Base-by-base conservation (phyloP, 371 early-diverging fungal species). In the Umbelopsis sp. region DNA sequence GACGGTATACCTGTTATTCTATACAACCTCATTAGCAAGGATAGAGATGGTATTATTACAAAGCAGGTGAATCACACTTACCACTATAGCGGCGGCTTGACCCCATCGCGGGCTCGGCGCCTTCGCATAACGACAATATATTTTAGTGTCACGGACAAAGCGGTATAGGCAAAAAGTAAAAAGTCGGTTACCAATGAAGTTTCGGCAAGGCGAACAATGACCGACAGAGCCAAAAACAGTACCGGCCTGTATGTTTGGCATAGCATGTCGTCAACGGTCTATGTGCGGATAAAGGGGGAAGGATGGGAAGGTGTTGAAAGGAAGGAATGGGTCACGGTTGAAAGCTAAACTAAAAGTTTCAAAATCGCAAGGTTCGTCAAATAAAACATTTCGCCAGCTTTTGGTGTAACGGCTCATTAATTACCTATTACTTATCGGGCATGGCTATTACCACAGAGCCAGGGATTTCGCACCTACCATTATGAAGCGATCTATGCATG, bases 41-140 rank as follows among this genome's bases (percentile, higher is more conserved):
- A n/a, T 3, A 35, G 12, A 20, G 18, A 29, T 25, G 11, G 2
- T 65, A 14, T n/a, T 7, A 18, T 22, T 20, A 44, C 14, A 3
- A 44, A 16, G 25, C 3, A 5, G 25, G 7, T 16, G n/a, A 2
- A 29, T 51, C n/a, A 25, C 29, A 35, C 37, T 65, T 48, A 50
- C 48, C 38, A 65, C 37, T n/a, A 65, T 29, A 14, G 48, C 24
- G 25, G 65, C 65, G 12, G 65, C 65, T 35, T 65, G 65, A 16
- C 65, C 65, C 65, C 65, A 65, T 37, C 65, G 46, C 25, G 65
- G 65, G 45, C 65, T 65, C 10, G 65, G 65, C 6, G 65, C 45
- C 65, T 57, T 6, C 18, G 18, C 32, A 57, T 29, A 32, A n/a
- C 18, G 1, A 29, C 29, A 29, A 35, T 32, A 35, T 32, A 16